Percentiles rank a stretch among this genome's conserved stretches.
Evolutionary conservation across 73 alveolate species (phyloP).

Genomic region (Blepharisma japonicum): DNA sequence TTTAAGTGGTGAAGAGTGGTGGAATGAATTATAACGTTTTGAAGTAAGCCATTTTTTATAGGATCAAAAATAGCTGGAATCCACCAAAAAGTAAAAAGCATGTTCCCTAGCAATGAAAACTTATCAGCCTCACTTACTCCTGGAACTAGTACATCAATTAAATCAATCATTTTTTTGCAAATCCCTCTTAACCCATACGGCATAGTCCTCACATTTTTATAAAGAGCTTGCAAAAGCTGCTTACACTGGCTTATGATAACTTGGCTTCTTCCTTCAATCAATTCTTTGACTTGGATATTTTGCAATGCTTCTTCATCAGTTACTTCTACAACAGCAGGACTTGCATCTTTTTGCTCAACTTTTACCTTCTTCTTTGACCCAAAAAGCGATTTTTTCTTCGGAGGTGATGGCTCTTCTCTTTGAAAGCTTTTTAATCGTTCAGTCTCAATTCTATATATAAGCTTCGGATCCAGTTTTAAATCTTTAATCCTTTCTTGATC

Average conservation of each 20-base stretch:
- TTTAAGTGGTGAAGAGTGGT: neutral
- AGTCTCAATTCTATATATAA: neutral
- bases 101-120: neutral
- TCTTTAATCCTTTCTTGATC: conserved; percentile 3
- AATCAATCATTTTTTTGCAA: conserved; percentile 13
- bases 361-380: too few species aligned
- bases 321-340: neutral
- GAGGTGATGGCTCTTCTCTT: too few species aligned
- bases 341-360: too few species aligned
- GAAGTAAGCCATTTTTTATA: conserved; percentile 25
- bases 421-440: too few species aligned
- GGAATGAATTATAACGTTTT: conserved; percentile 17
- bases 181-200: conserved; percentile 24
- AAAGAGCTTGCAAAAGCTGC: neutral
- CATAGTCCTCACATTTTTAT: conserved; percentile 1
- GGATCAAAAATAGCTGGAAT: conserved; percentile 28
- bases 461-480: neutral
- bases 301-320: conserved; percentile 22
- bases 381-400: too few species aligned
- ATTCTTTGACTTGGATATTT: neutral
- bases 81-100: conserved; percentile 24
- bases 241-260: neutral
- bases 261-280: neutral
- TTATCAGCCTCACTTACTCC: conserved; percentile 1
- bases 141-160: neutral